Percentiles rank a stretch among this genome's conserved stretches.
Evolutionary conservation across 306 rosid genomes (phyloP).

Genomic region (Begonia fuchsioides): DNA sequence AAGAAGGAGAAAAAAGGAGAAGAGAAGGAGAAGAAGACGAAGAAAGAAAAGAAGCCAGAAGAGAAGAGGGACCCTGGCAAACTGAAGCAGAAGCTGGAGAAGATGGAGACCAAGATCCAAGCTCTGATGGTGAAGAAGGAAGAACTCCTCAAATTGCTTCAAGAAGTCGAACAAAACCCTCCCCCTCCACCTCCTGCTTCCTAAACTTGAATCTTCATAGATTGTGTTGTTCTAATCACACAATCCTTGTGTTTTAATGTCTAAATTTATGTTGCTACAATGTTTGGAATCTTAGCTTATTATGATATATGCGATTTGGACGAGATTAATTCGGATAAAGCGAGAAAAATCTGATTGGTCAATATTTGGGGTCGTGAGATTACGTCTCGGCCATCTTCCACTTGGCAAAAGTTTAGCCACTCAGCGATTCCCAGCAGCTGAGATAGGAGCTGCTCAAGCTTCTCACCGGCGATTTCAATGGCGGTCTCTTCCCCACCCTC

Average conservation of each 20-base stretch:
- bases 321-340: slow-evolving; percentile 28
- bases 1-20: slow-evolving; percentile 6
- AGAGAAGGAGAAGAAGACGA: slow-evolving; percentile 23
- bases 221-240: not conserved
- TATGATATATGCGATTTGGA: too few relatives aligned
- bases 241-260: too few relatives aligned
- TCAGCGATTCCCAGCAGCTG: not conserved
- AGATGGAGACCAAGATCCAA: slow-evolving; percentile 36
- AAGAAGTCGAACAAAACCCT: slow-evolving; percentile 25
- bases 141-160: slow-evolving; percentile 30
- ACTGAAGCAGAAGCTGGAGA: slow-evolving; percentile 42
- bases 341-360: slow-evolving; percentile 37
- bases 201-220: slow-evolving; percentile 2
- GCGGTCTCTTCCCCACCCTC: slow-evolving; percentile 44
- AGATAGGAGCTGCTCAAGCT: not conserved
- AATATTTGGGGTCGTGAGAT: slow-evolving; percentile 9
- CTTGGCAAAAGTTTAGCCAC: slow-evolving; percentile 34
- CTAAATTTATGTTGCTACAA: too few relatives aligned
- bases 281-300: too few relatives aligned
- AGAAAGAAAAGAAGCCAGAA: slow-evolving; percentile 39
- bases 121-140: slow-evolving; percentile 29
- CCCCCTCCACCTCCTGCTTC: slow-evolving; percentile 6
- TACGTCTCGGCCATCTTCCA: slow-evolving; percentile 15
- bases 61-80: slow-evolving; percentile 38
- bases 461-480: slow-evolving; percentile 21